Base-by-base conservation (phyloP, 2,329 filamentous ascomycete species). In the Fusarium foetens region DNA sequence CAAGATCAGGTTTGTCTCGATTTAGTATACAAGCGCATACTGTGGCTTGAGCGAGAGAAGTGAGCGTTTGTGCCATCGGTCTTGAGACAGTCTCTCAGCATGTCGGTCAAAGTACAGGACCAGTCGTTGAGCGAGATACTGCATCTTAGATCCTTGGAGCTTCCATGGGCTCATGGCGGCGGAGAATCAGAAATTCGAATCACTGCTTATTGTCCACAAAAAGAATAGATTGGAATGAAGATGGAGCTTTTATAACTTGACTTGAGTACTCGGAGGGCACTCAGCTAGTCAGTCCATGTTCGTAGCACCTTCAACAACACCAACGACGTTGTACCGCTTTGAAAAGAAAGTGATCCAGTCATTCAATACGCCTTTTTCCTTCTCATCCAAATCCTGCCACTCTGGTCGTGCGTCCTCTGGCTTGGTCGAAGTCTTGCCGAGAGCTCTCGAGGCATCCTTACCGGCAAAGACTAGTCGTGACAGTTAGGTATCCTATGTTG, bases 261-360 rank as follows among this genome's bases (percentile, higher is more conserved):
- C 54, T 61, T 72, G 69, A 45, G 54, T 58, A 52, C 62, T 69
- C 62, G 67, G 64, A 53, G 67, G 65, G 62, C 59, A 58, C 62
- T 70, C 73, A 65, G 71, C 68, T 75, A 77, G 76, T 77, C 75
- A 77, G 33, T 86, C 86, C 77, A 84, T 82, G 77, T 91, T 91
- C 33, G 86, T 90, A 33, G 89, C 89, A 39, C 88, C 89, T 66
- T 87, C 83, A 21, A 93, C 89, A 62, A 86, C 81, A 19, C 94
- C 94, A 51, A 97, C 90, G 57, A 98, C 89, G 77, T 97, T 98
- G 84, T 99, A 99, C 64, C 96, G 88, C 86, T 98, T 99, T 75
- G 92, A 94, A 83, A 99, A 99, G 84, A 97, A 99, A 4, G 93
- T 97, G 71, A 92, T 90, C 96, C 96, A 99, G 81, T 99, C 96